Evolutionary conservation across 2,329 filamentous ascomycete genomes (phyloP), one percentile per base, ranked within the genome.

Genomic region (Colletotrichum sp.): DNA sequence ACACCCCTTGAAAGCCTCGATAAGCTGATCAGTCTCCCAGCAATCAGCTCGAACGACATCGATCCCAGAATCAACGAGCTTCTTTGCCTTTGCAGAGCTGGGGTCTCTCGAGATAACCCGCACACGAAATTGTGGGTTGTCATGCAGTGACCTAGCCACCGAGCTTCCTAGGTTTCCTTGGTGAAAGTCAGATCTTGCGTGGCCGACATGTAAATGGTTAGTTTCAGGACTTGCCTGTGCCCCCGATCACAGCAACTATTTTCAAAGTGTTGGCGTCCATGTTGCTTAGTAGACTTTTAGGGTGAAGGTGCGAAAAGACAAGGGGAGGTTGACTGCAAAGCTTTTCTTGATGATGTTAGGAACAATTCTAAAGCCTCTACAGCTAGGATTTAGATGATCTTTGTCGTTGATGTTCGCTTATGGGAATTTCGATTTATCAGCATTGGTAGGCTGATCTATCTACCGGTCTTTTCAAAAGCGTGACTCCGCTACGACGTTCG

Each of bases 311-410:
- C 36, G 2, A 43, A 38, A 43, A 6, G 36, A 43, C 0, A 18
- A 43, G 16, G 16, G 4, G 36, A 43, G 16, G 1, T 2, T 5
- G 3, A 43, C 16, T 3, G 36, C 8, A 43, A n/a, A 0, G 16
- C 36, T 18, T 10, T 8, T 9, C 16, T 43, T 18, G 5, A 10
- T 43, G 4, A n/a, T 18, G 5, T 6, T n/a, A 18, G 36, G 36
- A 10, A 10, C 8, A 43, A 3, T 0, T 43, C 16, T 3, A 9
- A 1, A 18, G 16, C 36, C 36, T 43, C 0, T 5, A 5, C 36
- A 43, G 16, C 16, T 6, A 43, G 2, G 8, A 43, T 43, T 43
- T 5, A 10, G 16, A 18, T 3, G 36, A 43, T 18, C 0, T 18
- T 43, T 9, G 0, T 18, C 16, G 5, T 9, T 43, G 8, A 18